Conservation (phyloP, 2,329 filamentous ascomycete genomes). For the Penicillium sp. region DNA sequence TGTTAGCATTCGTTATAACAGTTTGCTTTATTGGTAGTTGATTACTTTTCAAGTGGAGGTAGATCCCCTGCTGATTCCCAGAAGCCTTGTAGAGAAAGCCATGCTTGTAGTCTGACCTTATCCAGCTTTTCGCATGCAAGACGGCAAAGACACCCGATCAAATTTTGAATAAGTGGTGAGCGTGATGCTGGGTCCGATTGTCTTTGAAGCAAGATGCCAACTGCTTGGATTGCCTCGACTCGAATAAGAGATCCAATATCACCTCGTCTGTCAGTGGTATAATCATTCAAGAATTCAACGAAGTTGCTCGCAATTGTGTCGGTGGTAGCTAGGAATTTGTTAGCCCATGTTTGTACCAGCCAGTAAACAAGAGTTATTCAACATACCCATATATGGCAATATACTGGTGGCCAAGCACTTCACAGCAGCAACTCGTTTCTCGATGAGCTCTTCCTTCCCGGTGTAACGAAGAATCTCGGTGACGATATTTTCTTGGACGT, state of each 20-base stretch:
- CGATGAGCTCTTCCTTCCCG: slow-evolving; percentile 40
- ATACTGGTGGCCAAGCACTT: slow-evolving; percentile 40
- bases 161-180: slow-evolving; percentile 22
- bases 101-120: slow-evolving; percentile 66
- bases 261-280: slow-evolving; percentile 83
- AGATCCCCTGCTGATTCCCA: slow-evolving; percentile 40
- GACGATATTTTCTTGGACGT: slow-evolving; percentile 32
- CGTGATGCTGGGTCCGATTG: slow-evolving; percentile 9
- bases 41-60: slow-evolving; percentile 46
- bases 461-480: slow-evolving; percentile 37
- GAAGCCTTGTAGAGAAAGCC: slow-evolving; percentile 44
- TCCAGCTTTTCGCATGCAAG: slow-evolving; percentile 88
- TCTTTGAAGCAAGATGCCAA: slow-evolving; percentile 46
- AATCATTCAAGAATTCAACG: slow-evolving; percentile 67
- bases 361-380: background rate
- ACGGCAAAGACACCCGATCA: slow-evolving; percentile 55
- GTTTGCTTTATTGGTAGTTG: too few species aligned
- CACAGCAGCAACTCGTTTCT: slow-evolving; percentile 44
- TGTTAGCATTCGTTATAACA: slow-evolving; percentile 13
- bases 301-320: slow-evolving; percentile 33
- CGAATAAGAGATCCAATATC: slow-evolving; percentile 87
- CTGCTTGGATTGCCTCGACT: slow-evolving; percentile 70
- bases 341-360: slow-evolving; percentile 5
- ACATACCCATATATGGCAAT: slow-evolving; percentile 40
- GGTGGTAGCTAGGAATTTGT: slow-evolving; percentile 30